Evolutionary conservation across 2,329 filamentous ascomycete genomes (phyloP).

Genomic region (Thermothelomyces thermophilus): DNA sequence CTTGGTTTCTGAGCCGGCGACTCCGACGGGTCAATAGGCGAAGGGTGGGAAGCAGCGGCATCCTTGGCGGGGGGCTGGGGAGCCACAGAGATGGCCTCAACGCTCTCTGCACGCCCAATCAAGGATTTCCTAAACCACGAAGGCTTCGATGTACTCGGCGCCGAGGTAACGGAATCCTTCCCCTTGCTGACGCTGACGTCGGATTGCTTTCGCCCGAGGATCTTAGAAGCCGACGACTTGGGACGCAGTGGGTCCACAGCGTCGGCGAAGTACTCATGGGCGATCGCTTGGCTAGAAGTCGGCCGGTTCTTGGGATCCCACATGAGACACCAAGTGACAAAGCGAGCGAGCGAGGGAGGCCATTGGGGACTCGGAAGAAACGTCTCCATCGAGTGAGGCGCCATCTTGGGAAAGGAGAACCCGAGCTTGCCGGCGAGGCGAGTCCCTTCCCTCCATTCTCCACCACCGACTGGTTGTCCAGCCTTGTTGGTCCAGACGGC

Average conservation of each 20-base stretch:
- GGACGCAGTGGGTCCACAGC: slow-evolving; percentile 86
- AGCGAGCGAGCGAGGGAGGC: slow-evolving; percentile 80
- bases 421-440: slow-evolving; percentile 90
- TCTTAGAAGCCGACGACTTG: slow-evolving; percentile 79
- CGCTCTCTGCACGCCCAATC: slow-evolving; percentile 68
- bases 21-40: slow-evolving; percentile 35
- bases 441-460: slow-evolving; percentile 95
- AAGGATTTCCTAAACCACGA: slow-evolving; percentile 97
- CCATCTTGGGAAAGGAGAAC: slow-evolving; percentile 99
- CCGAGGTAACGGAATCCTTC: slow-evolving; percentile 54
- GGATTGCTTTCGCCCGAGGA: slow-evolving; percentile 85
- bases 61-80: slow-evolving; percentile 42
- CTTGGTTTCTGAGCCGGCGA: slow-evolving; percentile 33
- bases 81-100: slow-evolving; percentile 45
- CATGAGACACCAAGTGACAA: slow-evolving; percentile 98
- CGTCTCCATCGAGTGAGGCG: slow-evolving; percentile 91
- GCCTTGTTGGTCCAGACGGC: slow-evolving; percentile 97
- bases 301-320: slow-evolving; percentile 94
- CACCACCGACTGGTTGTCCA: slow-evolving; percentile 79
- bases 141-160: slow-evolving; percentile 67
- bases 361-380: slow-evolving; percentile 87
- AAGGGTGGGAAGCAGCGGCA: slow-evolving; percentile 30
- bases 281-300: slow-evolving; percentile 87
- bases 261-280: slow-evolving; percentile 90
- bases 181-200: slow-evolving; percentile 67